phyloP scores from a whole-genome alignment of 257 asterid species.

The Asclepias syriaca region DNA sequence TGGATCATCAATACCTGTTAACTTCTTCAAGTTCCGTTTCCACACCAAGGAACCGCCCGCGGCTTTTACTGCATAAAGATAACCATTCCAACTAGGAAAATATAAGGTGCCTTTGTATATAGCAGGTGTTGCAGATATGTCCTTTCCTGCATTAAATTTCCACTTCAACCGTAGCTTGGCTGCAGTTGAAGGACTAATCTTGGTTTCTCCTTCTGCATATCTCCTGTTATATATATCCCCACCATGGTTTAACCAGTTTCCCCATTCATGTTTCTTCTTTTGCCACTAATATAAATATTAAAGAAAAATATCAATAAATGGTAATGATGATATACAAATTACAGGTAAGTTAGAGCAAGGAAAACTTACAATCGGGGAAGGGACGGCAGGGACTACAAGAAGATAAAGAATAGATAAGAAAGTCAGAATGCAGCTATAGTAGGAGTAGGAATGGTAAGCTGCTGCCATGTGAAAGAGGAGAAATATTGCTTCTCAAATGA shows the following conservation, averaged over 20 bases:
- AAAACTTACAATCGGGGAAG: background rate
- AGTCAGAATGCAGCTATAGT: background rate
- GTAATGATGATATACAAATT: background rate
- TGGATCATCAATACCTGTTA: conserved; percentile 36
- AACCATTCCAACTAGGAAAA: conserved; percentile 51
- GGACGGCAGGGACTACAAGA: background rate
- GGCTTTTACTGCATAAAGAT: conserved; percentile 40
- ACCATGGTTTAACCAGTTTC: conserved; percentile 50
- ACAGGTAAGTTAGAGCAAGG: background rate
- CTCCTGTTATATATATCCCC: conserved; percentile 46
- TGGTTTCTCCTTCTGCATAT: conserved; percentile 26
- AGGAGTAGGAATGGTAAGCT: background rate
- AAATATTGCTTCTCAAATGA: background rate
- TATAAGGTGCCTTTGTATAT: conserved; percentile 28
- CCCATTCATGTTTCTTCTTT: background rate
- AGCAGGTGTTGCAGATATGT: conserved; percentile 39
- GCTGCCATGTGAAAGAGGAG: background rate
- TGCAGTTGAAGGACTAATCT: conserved; percentile 37
- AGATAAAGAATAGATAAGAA: background rate
- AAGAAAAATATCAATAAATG: background rate
- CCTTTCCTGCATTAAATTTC: conserved; percentile 41
- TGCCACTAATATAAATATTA: background rate
- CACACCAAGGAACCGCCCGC: conserved; percentile 39
- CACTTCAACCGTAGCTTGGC: conserved; percentile 33
- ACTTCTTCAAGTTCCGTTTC: conserved; percentile 25